These are phyloP conservation scores for Agrocybe pediades DNA, from an alignment of 768 basidiomycete species.

Conservation along the genomic window DNA sequence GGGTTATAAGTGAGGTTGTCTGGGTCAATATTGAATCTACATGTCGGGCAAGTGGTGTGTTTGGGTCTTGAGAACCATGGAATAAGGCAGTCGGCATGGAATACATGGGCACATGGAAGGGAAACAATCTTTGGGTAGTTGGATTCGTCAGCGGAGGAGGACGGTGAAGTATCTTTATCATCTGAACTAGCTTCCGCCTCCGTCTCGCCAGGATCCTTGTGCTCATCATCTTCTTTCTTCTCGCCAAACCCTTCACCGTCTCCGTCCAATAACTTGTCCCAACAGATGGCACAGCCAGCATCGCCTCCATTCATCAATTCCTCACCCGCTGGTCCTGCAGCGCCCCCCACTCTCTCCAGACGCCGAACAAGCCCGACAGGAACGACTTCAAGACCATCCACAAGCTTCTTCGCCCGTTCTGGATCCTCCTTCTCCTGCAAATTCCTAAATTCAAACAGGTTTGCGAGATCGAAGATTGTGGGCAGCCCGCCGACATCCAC, in stretches of 20 bases:
- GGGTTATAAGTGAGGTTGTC: conserved; percentile 61
- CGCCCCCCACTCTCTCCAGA: conserved; percentile 52
- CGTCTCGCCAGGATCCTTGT: conserved; percentile 2
- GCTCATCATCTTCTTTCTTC: conserved; percentile 15
- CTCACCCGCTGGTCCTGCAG: conserved; percentile 30
- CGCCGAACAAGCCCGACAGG: conserved; percentile 66
- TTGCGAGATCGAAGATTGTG: conserved; percentile 13
- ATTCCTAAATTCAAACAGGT: conserved; percentile 21
- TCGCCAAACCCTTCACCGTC: conserved; percentile 33
- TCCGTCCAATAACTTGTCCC: conserved; percentile 63
- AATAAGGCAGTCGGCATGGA: conserved; percentile 75
- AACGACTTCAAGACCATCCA: conserved; percentile 67
- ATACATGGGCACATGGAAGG: conserved; percentile 81
- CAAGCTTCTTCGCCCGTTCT: conserved; percentile 62
- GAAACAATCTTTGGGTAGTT: conserved; percentile 55
- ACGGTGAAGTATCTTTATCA: no score
- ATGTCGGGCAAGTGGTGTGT: conserved; percentile 83
- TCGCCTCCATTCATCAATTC: conserved; percentile 34
- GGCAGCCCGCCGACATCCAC: conserved; percentile 15
- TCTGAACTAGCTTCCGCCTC: conserved; percentile 14
- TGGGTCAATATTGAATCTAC: conserved; percentile 82
- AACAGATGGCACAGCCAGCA: conserved; percentile 72
- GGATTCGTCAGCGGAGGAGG: not conserved
- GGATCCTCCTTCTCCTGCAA: conserved; percentile 55
- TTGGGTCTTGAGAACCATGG: conserved; percentile 83